Evolutionary conservation across 345 rosid species (phyloP), one percentile per base, ranked within the genome.

Genomic region (Gossypium ekmanianum): DNA sequence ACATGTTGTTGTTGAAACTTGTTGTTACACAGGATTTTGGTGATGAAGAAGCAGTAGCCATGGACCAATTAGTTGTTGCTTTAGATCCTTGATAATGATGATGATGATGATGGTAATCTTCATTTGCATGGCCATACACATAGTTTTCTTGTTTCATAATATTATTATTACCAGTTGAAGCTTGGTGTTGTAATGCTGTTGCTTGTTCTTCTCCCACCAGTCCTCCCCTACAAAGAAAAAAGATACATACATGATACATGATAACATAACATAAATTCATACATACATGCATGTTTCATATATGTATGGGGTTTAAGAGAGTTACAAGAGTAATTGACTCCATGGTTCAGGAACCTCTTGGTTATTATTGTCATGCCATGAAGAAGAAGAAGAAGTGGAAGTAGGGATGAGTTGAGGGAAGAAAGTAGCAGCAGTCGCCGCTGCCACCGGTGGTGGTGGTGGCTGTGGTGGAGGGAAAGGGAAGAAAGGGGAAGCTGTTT

Each of bases 321-420:
- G 50, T 85, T 86, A 91, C 97, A 88, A 44, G 74, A 87, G 91
- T 43, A 93, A 91, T 79, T 93, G 98, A 83, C 94, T 93, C 94
- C 94, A 87, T 9, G 98, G 88, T 76, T 91, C 94, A 9, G 94
- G 94, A 80, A 88, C 86, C 34, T 88, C 94, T 56, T 86, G 90
- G 76, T 79, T 82, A 71, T 89, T 91, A 71, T 81, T 82, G 69
- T 89, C 92, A 72, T 81, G 83, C 89, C 92, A 91, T 67, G 84
- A 58, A 22, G 50, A 45, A 45, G 84, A 86, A 16, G 90, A 89
- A 1, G 84, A 77, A 27, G 86, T 71, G 52, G 89, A 80, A 39
- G 89, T 77, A 22, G 86, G 91, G 43, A 74, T 65, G 69, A 79
- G 84, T 13, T 79, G 88, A 77, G 88, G 85, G 81, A 82, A 78